Conservation (phyloP, 805 yeast species). For the Candida michaelii region DNA sequence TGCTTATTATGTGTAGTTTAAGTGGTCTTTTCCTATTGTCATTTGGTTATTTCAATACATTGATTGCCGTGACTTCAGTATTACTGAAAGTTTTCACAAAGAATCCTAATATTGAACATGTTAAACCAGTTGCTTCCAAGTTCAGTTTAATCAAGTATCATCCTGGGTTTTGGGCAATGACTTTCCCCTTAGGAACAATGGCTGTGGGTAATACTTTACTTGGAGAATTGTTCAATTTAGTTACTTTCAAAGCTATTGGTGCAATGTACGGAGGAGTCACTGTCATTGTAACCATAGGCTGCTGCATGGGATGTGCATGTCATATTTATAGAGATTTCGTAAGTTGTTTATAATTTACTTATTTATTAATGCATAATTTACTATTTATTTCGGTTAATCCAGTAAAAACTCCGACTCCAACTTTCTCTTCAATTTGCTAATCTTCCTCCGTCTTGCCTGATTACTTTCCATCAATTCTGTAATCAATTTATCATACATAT, state of each 20-base stretch:
- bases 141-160: slow-evolving; percentile 20
- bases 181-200: slow-evolving; percentile 90
- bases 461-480: neutral
- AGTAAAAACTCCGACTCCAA: neutral
- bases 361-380: slow-evolving; percentile 2
- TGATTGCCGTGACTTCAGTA: slow-evolving; percentile 33
- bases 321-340: slow-evolving; percentile 1
- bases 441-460: neutral
- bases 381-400: no score
- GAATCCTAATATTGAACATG: slow-evolving; percentile 22
- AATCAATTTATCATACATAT: slow-evolving; percentile 1
- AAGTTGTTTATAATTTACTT: slow-evolving; percentile 1
- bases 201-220: slow-evolving; percentile 57
- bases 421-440: neutral
- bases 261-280: slow-evolving; percentile 59
- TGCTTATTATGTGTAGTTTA: slow-evolving; percentile 23
- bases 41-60: slow-evolving; percentile 55
- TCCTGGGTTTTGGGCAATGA: slow-evolving; percentile 60
- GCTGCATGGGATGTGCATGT: slow-evolving; percentile 29
- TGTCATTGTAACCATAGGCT: slow-evolving; percentile 41
- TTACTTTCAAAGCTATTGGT: slow-evolving; percentile 61
- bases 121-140: slow-evolving; percentile 8
- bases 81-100: slow-evolving; percentile 44
- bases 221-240: slow-evolving; percentile 46
- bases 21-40: slow-evolving; percentile 48